Percentiles rank a stretch among this genome's conserved stretches.
Evolutionary conservation across 2,329 filamentous ascomycete genomes (phyloP).

Genomic region (Claviceps cyperi): DNA sequence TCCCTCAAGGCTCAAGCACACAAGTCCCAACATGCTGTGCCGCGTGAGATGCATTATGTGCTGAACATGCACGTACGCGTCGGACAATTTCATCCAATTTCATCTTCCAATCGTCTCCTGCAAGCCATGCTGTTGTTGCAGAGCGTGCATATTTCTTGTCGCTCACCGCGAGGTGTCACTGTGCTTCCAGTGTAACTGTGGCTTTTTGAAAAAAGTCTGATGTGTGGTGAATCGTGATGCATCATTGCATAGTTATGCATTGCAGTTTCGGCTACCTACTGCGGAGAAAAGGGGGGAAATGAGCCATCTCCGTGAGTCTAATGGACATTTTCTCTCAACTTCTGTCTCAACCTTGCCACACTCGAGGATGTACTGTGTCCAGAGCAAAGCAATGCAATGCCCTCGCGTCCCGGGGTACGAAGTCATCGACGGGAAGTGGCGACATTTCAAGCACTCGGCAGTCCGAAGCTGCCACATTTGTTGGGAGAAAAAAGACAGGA

Average conservation of each 20-base stretch:
- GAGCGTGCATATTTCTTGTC: background rate
- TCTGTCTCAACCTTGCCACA: background rate
- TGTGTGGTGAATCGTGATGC: background rate
- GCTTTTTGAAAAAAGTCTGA: background rate
- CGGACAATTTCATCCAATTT: background rate
- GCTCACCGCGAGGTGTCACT: background rate
- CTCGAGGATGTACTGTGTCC: background rate
- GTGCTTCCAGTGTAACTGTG: background rate
- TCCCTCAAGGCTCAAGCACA: background rate
- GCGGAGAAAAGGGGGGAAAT: background rate
- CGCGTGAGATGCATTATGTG: background rate
- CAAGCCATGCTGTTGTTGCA: background rate
- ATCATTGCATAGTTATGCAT: no score
- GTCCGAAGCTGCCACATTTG: background rate
- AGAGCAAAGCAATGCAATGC: background rate
- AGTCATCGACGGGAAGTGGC: no score
- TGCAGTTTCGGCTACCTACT: background rate
- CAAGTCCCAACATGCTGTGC: background rate
- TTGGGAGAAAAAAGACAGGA: background rate
- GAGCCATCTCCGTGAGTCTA: no score
- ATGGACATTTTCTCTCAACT: background rate
- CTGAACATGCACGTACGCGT: conserved; percentile 2
- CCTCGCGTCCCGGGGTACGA: background rate
- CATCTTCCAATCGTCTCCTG: background rate
- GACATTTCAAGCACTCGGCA: no score